Evolutionary conservation across 148 eudicot species (phyloP), one percentile per base, ranked within the genome.

Genomic region (Camellia lanceoleosa): DNA sequence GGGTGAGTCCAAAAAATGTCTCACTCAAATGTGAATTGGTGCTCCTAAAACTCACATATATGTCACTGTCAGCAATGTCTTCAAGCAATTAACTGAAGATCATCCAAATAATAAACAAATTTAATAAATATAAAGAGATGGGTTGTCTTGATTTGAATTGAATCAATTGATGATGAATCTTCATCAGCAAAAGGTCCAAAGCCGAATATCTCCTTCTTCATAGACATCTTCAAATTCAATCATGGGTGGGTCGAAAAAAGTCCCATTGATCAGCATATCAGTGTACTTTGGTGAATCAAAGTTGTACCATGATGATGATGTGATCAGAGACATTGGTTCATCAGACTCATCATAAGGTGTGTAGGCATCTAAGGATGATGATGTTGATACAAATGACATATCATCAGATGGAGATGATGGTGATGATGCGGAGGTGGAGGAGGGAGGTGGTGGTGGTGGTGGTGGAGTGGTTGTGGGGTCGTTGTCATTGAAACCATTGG

Each of bases 121-220:
- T 30, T 4, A 42, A 78, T 47, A 10, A 13, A 19, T n/a, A n/a
- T 38, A 30, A 11, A 0, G 13, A 13, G 41, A 15, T 12, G 6
- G n/a, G 54, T n/a, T 47, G 47, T 19, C 20, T 14, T 71, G 52
- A 49, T 49, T 49, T 49, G 52, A 7, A 49, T 49, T 49, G 52
- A 49, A 49, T 49, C 2, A 46, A 8, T n/a, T 7, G 13, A 30
- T 30, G 76, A 71, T 30, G 38, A 30, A 30, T 30, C 38, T 30
- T 30, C 38, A 30, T 89, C 84, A 92, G 80, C 88, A 81, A 78
- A 91, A 94, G 86, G 84, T 89, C 98, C 98, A 94, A 14, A 94
- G 82, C 18, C 86, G 84, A 63, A 94, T 89, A 75, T 94, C 97
- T 38, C 85, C 85, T 9, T 90, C 97, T 82, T 92, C 92, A 73